Conservation (phyloP, 352 stramenopile species). For the Pythium utonaiense region DNA sequence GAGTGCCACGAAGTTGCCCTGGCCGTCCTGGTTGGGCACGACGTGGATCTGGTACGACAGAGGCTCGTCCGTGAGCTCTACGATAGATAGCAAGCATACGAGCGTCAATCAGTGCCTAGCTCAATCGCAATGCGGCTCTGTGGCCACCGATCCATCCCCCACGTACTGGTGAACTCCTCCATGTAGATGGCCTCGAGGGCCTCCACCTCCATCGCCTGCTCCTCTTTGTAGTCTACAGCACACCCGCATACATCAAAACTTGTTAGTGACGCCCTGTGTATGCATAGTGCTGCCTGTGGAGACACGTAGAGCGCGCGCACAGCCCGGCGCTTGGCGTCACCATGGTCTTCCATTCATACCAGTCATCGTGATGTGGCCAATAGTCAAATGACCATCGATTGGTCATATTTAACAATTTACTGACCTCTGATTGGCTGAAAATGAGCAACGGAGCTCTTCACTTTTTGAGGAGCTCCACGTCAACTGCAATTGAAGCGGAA, state of each 20-base stretch:
- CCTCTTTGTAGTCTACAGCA: slow-evolving; percentile 72
- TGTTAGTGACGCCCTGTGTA: not conserved
- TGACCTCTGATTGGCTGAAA: slow-evolving; percentile 20
- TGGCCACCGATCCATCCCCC: not conserved
- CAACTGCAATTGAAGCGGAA: slow-evolving; percentile 6
- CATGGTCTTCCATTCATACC: slow-evolving; percentile 21
- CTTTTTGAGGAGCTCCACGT: not conserved
- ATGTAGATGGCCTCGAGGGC: slow-evolving; percentile 89
- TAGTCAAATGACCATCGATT: slow-evolving; percentile 21
- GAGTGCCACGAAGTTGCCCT: slow-evolving; percentile 80
- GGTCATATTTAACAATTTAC: slow-evolving; percentile 17
- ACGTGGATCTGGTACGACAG: slow-evolving; percentile 74
- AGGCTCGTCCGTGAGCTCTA: slow-evolving; percentile 77
- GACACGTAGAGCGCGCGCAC: not conserved
- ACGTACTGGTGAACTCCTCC: slow-evolving; percentile 85
- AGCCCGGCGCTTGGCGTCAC: not conserved
- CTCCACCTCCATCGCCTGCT: slow-evolving; percentile 88
- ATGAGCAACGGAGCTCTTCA: not conserved
- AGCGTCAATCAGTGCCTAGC: not conserved
- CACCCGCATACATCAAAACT: not conserved
- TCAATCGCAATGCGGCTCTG: not conserved
- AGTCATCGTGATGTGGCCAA: slow-evolving; percentile 30
- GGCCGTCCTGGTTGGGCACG: slow-evolving; percentile 80
- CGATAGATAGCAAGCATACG: not conserved
- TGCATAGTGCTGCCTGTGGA: not conserved